Base-by-base conservation (phyloP, 1,284 basidiomycete species). In the Naganishia albida region DNA sequence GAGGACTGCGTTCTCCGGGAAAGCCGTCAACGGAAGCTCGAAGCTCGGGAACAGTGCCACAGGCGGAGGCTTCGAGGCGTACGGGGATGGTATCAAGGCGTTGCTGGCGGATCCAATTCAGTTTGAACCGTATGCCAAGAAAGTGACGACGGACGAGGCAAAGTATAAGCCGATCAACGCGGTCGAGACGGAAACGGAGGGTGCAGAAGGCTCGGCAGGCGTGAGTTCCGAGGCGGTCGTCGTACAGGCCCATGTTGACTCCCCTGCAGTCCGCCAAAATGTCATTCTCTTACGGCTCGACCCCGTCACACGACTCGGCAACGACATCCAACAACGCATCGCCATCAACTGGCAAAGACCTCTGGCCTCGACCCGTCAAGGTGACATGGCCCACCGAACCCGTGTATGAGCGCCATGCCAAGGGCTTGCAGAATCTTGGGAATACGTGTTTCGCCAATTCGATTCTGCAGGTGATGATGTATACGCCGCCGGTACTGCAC, bases 381-480 rank as follows among this genome's bases (percentile, higher is more conserved):
- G 38, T 52, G 16, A 39, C 51, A 30, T 65, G 67, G 67, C 64
- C 64, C n/a, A 16, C 43, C 28, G 46, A 62, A 16, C 30, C 46
- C 20, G 46, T 56, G 26, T 53, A 67, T 43, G 52, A 49, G 7
- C 52, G 51, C 34, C 50, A 54, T 3, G 63, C 56, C 0, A 48
- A 48, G 50, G 95, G 95, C 0, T 81, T 99, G 42, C 82, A 86
- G 73, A 99, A 99, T 79, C 87, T 82, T n/a, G 93, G 93, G 56
- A 99, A 98, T 77, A 96, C 93, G 1, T 99, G 96, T 80, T 99
- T 97, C 79, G 82, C 97, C 72, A 99, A 99, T 79, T 93, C 92
- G 70, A 91, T 90, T 39, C 81, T 99, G 66, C 96, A 99, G 81
- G 92, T 93, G 71, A 83, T 99, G 55, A 80, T 98, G 23, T 94